Base-by-base conservation (phyloP, 106 monocot genomes). In the Cymbidium sinense region DNA sequence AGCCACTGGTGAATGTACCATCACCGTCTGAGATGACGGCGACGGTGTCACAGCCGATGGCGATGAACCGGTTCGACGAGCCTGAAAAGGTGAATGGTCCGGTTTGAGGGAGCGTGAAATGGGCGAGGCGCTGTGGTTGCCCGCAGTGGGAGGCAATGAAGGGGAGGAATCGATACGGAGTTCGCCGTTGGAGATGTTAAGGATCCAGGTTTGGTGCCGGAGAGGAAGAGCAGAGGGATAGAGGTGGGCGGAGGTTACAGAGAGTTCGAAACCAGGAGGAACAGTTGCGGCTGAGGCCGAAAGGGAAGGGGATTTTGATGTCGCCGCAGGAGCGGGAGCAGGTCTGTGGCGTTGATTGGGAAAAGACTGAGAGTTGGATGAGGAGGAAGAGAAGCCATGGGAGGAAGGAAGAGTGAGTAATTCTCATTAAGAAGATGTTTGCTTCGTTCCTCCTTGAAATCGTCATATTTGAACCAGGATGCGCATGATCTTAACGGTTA, bases 21-120 rank as follows among this genome's bases (percentile, higher is more conserved):
- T 30, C 61, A 28, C 65, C 36, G 7, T 74, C 81, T 5, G 77
- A 43, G 9, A 85, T 64, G 43, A 78, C 77, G 27, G 81, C 85
- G 4, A 78, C 78, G 4, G 81, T 85, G 65, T 85, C 81, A 23
- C 85, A 85, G 3, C 85, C n/a, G n/a, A n/a, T n/a, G n/a, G n/a
- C n/a, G n/a, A n/a, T n/a, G n/a, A n/a, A n/a, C n/a, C n/a, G n/a
- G n/a, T n/a, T n/a, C n/a, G n/a, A n/a, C n/a, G n/a, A n/a, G 17
- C 78, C 81, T 7, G 85, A 81, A 35, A 85, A 39, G 20, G 67
- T 73, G 52, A 78, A 81, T 6, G 81, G 78, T 12, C 61, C 10
- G 65, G 35, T 20, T 7, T 18, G 17, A 8, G 77, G 85, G 27
- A 85, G 47, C 27, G 80, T 77, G 70, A 85, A 77, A 62, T 15